Evolutionary conservation across 495 filamentous ascomycete species (phyloP).

Genomic region (Penicillium goetzii): DNA sequence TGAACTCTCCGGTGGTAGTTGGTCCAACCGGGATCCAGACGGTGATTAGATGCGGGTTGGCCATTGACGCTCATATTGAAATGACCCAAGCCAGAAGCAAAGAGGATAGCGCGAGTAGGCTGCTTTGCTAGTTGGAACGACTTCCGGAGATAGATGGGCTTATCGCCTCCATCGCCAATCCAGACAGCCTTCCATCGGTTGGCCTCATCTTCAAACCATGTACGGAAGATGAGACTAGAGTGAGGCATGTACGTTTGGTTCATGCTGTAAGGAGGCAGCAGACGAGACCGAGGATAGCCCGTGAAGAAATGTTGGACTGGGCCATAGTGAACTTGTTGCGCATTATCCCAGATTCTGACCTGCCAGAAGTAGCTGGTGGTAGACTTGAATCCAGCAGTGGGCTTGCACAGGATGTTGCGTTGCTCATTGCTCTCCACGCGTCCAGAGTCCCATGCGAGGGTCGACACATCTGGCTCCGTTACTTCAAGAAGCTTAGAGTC

Average conservation of each 20-base stretch:
- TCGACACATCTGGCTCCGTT: background rate
- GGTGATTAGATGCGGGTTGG: slow-evolving; percentile 28
- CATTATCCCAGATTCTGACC: slow-evolving; percentile 30
- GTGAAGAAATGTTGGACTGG: slow-evolving; percentile 33
- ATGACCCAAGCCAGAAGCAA: slow-evolving; percentile 36
- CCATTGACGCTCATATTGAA: slow-evolving; percentile 37
- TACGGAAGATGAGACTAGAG: slow-evolving; percentile 35
- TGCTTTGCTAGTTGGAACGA: slow-evolving; percentile 20
- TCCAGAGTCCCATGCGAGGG: slow-evolving; percentile 31
- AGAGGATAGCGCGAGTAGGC: slow-evolving; percentile 26
- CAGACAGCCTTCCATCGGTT: slow-evolving; percentile 38
- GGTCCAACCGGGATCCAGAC: slow-evolving; percentile 38
- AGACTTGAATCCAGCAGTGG: slow-evolving; percentile 26
- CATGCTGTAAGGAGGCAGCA: slow-evolving; percentile 37
- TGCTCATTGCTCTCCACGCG: slow-evolving; percentile 30
- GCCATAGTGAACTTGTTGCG: slow-evolving; percentile 17
- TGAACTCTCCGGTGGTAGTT: slow-evolving; percentile 35
- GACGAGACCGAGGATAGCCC: slow-evolving; percentile 27
- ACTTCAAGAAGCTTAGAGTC: slow-evolving; percentile 9
- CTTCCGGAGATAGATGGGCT: slow-evolving; percentile 37
- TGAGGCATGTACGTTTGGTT: slow-evolving; percentile 41
- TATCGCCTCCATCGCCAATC: slow-evolving; percentile 38
- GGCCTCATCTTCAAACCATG: slow-evolving; percentile 35
- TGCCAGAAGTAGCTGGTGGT: slow-evolving; percentile 32
- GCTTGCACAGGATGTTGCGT: slow-evolving; percentile 35